These are phyloP conservation scores for Flaveria robusta DNA, from an alignment of 129 eudicot genomes.

Conservation along the genomic window DNA sequence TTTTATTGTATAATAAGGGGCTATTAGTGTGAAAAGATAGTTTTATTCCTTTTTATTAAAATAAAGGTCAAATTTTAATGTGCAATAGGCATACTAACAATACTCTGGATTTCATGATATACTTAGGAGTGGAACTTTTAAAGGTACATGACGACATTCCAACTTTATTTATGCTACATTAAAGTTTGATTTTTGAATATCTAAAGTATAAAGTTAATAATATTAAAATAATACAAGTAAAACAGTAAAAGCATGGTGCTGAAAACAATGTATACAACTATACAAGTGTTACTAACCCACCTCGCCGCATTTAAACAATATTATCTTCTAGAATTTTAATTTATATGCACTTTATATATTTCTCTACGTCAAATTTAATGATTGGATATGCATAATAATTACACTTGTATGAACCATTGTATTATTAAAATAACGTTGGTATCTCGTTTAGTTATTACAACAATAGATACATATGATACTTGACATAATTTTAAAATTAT, in stretches of 20 bases:
- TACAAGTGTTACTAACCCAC: slow-evolving; percentile 29
- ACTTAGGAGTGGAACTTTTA: too few species aligned
- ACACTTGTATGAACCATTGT: not conserved
- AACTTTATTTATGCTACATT: slow-evolving; percentile 1
- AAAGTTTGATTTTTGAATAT: not conserved
- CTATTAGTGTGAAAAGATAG: too few species aligned
- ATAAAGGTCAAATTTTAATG: too few species aligned
- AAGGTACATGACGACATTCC: not conserved
- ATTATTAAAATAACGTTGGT: not conserved
- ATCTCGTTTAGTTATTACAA: not conserved
- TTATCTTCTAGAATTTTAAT: not conserved
- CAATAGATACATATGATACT: not conserved
- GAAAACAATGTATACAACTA: slow-evolving; percentile 37
- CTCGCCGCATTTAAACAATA: slow-evolving; percentile 25
- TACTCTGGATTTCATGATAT: not conserved
- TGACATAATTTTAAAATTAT: not conserved
- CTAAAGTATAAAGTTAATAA: slow-evolving; percentile 14
- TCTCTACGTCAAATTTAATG: not conserved
- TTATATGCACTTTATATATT: not conserved
- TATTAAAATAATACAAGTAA: not conserved
- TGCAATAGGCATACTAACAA: not conserved
- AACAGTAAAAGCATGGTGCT: slow-evolving; percentile 16
- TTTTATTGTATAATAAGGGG: too few species aligned
- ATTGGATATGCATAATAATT: not conserved
- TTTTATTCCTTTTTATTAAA: too few species aligned